A percentile compares a stretch with the other conserved stretches of the same genome.
These are phyloP conservation scores for Trichoderma harzianum DNA, from an alignment of 2,329 filamentous ascomycete genomes.

Conservation along the genomic window DNA sequence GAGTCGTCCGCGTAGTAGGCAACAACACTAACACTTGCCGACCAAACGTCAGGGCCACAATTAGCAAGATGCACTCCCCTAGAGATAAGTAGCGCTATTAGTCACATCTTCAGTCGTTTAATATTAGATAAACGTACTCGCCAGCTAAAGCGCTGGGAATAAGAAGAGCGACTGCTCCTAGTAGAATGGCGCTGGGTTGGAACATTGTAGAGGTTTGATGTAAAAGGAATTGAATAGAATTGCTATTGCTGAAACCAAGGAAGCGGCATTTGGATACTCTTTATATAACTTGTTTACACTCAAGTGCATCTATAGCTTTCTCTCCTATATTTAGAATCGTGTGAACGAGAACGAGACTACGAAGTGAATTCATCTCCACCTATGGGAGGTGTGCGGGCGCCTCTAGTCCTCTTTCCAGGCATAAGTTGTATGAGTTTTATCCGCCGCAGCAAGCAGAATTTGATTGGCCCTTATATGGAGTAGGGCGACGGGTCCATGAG, in stretches of 20 bases:
- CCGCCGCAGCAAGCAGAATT: background rate
- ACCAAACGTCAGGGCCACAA: background rate
- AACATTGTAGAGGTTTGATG: background rate
- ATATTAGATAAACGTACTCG: background rate
- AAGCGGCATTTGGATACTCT: background rate
- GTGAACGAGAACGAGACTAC: background rate
- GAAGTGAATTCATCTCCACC: background rate
- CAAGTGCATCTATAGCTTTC: background rate
- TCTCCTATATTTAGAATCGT: background rate
- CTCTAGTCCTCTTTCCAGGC: background rate
- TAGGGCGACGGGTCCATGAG: background rate
- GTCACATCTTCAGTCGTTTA: too few relatives aligned
- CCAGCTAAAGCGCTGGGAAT: background rate
- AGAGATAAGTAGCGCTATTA: background rate
- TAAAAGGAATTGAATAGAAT: background rate
- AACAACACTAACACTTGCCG: background rate
- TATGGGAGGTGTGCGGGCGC: background rate
- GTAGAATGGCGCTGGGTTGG: background rate
- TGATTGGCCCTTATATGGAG: background rate
- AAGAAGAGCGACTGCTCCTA: background rate
- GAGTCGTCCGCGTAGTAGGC: constrained; percentile 4
- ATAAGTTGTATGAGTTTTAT: background rate
- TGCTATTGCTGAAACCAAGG: background rate
- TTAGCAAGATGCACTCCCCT: constrained; percentile 8
- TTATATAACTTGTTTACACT: background rate